Percentiles rank a stretch among this genome's conserved stretches.
Conservation (phyloP, 192 early-diverging fungal genomes). For the Chytriomyces confervae region DNA sequence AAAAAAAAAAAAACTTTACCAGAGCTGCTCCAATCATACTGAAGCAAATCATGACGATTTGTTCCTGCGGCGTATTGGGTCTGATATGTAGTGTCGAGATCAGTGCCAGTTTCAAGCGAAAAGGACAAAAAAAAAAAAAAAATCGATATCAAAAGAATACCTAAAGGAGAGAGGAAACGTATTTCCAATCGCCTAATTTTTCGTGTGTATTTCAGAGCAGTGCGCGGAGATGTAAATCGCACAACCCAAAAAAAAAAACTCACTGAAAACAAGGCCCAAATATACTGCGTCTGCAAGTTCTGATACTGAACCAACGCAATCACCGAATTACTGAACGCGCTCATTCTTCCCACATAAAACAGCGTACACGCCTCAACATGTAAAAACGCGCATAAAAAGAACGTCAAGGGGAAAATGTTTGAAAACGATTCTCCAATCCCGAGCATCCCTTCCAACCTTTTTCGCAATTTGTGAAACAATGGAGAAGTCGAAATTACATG, state of each 20-base stretch:
- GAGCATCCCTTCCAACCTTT: conserved; percentile 23
- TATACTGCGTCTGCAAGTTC: conserved; percentile 44
- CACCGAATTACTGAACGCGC: conserved; percentile 33
- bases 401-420: conserved; percentile 42
- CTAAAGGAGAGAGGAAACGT: conserved; percentile 41
- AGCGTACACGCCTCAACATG: conserved; percentile 48
- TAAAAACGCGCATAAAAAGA: conserved; percentile 37
- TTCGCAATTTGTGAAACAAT: not conserved
- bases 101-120: not conserved
- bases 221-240: not conserved
- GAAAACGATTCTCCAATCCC: conserved; percentile 47
- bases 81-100: conserved; percentile 4
- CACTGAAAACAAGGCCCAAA: conserved; percentile 36
- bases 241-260: conserved; percentile 22
- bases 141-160: conserved; percentile 9
- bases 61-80: conserved; percentile 37
- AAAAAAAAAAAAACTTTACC: conserved; percentile 14
- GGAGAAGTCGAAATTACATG: conserved; percentile 6
- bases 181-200: conserved; percentile 35
- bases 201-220: not conserved
- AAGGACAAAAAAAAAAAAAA: too few relatives aligned
- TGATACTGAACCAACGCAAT: conserved; percentile 30
- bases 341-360: conserved; percentile 39
- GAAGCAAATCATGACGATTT: conserved; percentile 40
- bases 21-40: conserved; percentile 42